Evolutionary conservation across 1,284 basidiomycete genomes (phyloP), one percentile per base, ranked within the genome.

Genomic region (Bondarzewia mesenterica): DNA sequence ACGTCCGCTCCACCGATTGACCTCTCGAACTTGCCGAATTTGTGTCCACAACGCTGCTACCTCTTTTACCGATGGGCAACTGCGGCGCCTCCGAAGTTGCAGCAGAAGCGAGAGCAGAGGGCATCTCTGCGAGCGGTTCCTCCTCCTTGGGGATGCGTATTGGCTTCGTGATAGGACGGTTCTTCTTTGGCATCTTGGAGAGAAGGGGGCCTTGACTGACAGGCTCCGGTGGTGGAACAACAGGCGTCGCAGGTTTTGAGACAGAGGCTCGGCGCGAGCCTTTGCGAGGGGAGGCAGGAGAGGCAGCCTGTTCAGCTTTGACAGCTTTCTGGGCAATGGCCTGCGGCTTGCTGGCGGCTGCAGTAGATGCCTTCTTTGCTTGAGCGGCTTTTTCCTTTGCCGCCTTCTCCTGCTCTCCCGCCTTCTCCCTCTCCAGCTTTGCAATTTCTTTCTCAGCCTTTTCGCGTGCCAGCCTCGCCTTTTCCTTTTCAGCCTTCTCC

Each of bases 131-230:
- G 15, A 55, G 52, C n/a, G 65, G 53, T 29, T 77, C 73, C 32
- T 78, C 80, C 37, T 88, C 85, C 60, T 78, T 77, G 1, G 72
- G 66, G 44, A 80, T 71, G 54, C 70, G 78, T 57, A 80, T 73
- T 3, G 77, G 74, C 58, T 81, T 84, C 47, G 76, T 53, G 42
- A 72, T 58, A 0, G 85, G 82, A 58, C 82, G 88, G 57, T 72
- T 85, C 64, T 89, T 89, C 72, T 86, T 89, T 3, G 85, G 82
- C 66, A 85, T 80, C 62, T 80, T 87, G 20, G 86, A 88, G 32
- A 87, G 68, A 35, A 89, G 74, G 15, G 85, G 85, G 15, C 77
- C 78, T 58, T 87, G 85, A 2, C 71, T 57, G 7, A 63, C 51
- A 3, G 48, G 48, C 35, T 58, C 56, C 21, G 58, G 51, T 25